These are phyloP conservation scores for Kwoniella sp. DNA, from an alignment of 768 basidiomycete species.

Conservation along the genomic window DNA sequence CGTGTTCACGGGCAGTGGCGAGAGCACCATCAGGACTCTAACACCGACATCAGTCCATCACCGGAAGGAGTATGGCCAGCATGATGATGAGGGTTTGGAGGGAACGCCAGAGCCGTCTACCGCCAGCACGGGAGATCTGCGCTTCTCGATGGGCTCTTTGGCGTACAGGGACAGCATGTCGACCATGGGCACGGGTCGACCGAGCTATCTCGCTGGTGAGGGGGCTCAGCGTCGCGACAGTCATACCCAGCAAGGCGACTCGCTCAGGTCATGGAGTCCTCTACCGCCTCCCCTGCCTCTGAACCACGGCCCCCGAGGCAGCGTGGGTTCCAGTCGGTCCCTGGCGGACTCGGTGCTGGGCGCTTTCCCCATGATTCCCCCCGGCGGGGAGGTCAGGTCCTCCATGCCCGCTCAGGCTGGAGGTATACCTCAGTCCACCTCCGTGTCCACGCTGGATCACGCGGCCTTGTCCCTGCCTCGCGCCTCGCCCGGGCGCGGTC, in stretches of 20 bases:
- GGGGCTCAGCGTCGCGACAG: too few relatives aligned
- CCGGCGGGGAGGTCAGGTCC: background rate
- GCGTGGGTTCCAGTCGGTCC: conserved; percentile 31
- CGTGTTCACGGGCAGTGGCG: too few relatives aligned
- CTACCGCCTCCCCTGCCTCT: background rate
- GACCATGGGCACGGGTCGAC: conserved; percentile 34
- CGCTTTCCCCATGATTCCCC: conserved; percentile 48
- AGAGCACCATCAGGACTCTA: too few relatives aligned
- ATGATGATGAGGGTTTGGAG: conserved; percentile 9
- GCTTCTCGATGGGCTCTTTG: conserved; percentile 49
- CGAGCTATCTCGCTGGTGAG: too few relatives aligned
- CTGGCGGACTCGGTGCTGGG: conserved; percentile 44
- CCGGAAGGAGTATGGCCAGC: too few relatives aligned
- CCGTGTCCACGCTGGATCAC: conserved; percentile 26
- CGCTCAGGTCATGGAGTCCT: too few relatives aligned
- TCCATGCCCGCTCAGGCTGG: background rate
- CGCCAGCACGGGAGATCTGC: conserved; percentile 32
- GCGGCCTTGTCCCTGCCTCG: conserved; percentile 8
- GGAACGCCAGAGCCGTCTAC: conserved; percentile 13
- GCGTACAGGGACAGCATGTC: conserved; percentile 33
- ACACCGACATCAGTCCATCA: too few relatives aligned
- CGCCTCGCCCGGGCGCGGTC: too few relatives aligned
- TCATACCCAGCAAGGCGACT: too few relatives aligned
- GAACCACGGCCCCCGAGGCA: conserved; percentile 25
- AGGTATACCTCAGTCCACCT: conserved; percentile 33